A percentile compares a stretch with the other conserved stretches of the same genome.
Conservation (phyloP, 225 moss, liverwort and hornwort genomes). For the Sphagnum contortum region DNA sequence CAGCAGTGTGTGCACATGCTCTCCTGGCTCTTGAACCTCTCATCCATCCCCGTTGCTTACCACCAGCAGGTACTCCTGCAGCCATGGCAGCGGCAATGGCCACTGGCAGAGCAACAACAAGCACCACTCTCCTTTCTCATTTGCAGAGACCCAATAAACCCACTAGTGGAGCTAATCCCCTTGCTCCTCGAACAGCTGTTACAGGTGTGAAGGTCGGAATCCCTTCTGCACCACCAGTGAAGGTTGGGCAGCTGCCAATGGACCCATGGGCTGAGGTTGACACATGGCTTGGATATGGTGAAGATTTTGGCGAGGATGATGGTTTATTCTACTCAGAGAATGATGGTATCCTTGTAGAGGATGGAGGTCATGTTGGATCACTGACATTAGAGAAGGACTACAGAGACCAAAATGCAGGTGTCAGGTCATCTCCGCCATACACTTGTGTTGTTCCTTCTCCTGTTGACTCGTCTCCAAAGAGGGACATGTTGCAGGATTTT, state of each 20-base stretch:
- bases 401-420: constrained; percentile 25
- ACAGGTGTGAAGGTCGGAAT: constrained; percentile 44
- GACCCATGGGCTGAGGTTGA: constrained; percentile 99
- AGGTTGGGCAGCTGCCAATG: constrained; percentile 74
- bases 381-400: constrained; percentile 25
- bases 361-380: constrained; percentile 29
- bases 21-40: constrained; percentile 84
- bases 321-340: constrained; percentile 79
- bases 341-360: constrained; percentile 76
- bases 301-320: constrained; percentile 82
- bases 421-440: constrained; percentile 3
- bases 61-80: constrained; percentile 70
- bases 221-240: constrained; percentile 61
- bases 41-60: constrained; percentile 94
- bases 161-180: constrained; percentile 26
- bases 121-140: constrained; percentile 55
- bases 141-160: constrained; percentile 65
- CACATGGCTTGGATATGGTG: constrained; percentile 92
- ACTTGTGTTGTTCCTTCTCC: constrained; percentile 4
- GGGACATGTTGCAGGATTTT: constrained; percentile 15
- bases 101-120: constrained; percentile 50
- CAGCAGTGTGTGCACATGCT: constrained; percentile 89
- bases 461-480: constrained; percentile 25
- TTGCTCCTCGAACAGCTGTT: constrained; percentile 17
- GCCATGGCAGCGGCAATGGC: constrained; percentile 49